Base-by-base conservation (phyloP, 1,284 basidiomycete species). In the Mycena citricolor region DNA sequence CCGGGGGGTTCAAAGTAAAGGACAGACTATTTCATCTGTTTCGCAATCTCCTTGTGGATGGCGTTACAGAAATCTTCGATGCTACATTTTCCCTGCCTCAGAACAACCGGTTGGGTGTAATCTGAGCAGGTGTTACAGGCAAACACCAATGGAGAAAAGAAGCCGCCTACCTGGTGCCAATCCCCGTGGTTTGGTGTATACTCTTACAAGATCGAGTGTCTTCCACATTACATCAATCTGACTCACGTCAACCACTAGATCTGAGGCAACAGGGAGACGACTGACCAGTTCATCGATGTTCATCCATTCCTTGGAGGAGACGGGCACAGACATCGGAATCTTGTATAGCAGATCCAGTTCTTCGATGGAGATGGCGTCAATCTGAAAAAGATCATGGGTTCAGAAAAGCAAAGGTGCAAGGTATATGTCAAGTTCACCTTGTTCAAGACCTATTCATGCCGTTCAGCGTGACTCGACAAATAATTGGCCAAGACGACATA, bases 351-450 rank as follows among this genome's bases (percentile, higher is more conserved):
- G 77, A 66, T 99, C 94, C 30, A 99, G 81, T 68, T 99, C 97
- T 68, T 99, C 94, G 63, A 99, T 98, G 47, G 92, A 95, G 61
- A 99, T 95, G 14, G 90, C 93, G 63, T 99, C 95, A 61, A 99
- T 99, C 86, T 97, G 71, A 32, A 59, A 46, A 37, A 56, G 51
- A 57, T n/a, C n/a, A n/a, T 60, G 65, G 55, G 52, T 57, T 59
- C 33, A 42, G 32, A 51, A 52, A 58, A 52, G 26, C 29, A 12
- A 28, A 33, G 38, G 23, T 13, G 23, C 14, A 17, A 6, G 11
- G 36, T 32, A 10, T 38, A 32, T 45, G 34, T 6, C 17, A 34
- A 26, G 45, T 57, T 51, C 44, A 85, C 83, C 72, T 90, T 90
- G 65, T 90, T 90, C 49, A 90, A 69, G 32, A 89, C 81, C 83